These are phyloP conservation scores for Backusella parvicylindrica DNA, from an alignment of 192 early-diverging fungal species.

Conservation along the genomic window DNA sequence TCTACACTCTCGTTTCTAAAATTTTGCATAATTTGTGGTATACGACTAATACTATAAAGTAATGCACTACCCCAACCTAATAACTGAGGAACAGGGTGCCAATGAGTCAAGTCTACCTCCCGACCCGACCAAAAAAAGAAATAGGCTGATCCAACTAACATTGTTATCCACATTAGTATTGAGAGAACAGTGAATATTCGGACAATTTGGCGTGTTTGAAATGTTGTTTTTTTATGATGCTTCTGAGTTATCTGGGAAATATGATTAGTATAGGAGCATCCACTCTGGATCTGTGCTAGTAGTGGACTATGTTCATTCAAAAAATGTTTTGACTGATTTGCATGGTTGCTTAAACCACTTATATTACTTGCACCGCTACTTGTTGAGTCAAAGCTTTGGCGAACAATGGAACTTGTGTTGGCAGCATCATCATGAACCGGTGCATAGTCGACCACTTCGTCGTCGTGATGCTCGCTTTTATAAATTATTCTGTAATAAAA, in stretches of 20 bases:
- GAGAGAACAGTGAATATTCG: slow-evolving; percentile 7
- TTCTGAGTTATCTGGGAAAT: no score
- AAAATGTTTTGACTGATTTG: background rate
- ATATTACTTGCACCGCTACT: background rate
- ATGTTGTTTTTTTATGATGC: background rate
- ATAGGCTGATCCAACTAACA: background rate
- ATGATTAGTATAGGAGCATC: background rate
- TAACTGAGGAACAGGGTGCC: slow-evolving; percentile 50
- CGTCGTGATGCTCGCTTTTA: slow-evolving; percentile 23
- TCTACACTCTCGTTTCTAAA: slow-evolving; percentile 66
- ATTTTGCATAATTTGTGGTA: slow-evolving; percentile 86
- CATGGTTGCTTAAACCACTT: background rate
- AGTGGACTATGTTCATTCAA: background rate
- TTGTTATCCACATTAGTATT: background rate
- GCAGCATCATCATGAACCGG: background rate
- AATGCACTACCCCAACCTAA: slow-evolving; percentile 74
- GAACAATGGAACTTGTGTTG: background rate
- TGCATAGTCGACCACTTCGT: slow-evolving; percentile 15
- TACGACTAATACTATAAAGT: slow-evolving; percentile 66
- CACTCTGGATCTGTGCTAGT: background rate
- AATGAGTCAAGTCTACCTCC: slow-evolving; percentile 17
- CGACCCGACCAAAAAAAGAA: slow-evolving; percentile 7
- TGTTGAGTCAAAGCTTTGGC: background rate
- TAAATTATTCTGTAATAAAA: slow-evolving; percentile 52
- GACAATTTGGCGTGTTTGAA: slow-evolving; percentile 2